Conservation (phyloP, 2,329 filamentous ascomycete genomes). For the Fusarium torreyae region DNA sequence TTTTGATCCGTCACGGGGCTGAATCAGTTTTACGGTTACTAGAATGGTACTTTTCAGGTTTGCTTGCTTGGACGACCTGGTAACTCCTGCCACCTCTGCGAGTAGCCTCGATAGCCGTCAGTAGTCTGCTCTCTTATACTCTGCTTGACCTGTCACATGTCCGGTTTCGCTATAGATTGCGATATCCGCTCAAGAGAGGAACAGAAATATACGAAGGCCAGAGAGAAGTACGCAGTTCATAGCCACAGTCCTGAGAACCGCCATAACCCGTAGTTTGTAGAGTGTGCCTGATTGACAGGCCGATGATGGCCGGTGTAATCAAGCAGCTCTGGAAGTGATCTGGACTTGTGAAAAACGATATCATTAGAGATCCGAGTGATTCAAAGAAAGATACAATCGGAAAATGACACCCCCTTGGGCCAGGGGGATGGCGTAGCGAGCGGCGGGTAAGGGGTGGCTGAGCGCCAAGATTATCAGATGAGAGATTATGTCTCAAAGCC, state of each 20-base stretch:
- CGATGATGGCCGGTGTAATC: neutral
- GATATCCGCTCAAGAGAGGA: neutral
- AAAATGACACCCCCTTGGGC: neutral
- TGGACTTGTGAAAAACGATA: neutral
- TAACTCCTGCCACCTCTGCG: neutral
- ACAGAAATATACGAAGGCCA: neutral
- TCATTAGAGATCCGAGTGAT: neutral
- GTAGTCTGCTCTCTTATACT: neutral
- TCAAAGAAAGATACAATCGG: neutral
- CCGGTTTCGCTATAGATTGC: slow-evolving; percentile 9
- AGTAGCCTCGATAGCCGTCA: slow-evolving; percentile 3
- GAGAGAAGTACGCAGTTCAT: neutral
- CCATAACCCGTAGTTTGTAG: too few relatives aligned
- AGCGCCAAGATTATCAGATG: slow-evolving; percentile 15
- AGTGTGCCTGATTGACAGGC: neutral
- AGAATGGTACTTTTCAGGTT: neutral
- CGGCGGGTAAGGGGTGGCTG: neutral
- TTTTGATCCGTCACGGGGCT: neutral
- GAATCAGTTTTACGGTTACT: neutral
- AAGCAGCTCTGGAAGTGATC: neutral
- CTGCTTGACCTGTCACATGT: slow-evolving; percentile 10
- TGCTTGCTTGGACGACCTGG: neutral
- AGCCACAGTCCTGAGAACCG: neutral
- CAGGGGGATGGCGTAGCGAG: neutral
- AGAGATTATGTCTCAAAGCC: slow-evolving; percentile 18